Base-by-base conservation (phyloP, 306 rosid genomes). In the Cyclanthera cordifolia region DNA sequence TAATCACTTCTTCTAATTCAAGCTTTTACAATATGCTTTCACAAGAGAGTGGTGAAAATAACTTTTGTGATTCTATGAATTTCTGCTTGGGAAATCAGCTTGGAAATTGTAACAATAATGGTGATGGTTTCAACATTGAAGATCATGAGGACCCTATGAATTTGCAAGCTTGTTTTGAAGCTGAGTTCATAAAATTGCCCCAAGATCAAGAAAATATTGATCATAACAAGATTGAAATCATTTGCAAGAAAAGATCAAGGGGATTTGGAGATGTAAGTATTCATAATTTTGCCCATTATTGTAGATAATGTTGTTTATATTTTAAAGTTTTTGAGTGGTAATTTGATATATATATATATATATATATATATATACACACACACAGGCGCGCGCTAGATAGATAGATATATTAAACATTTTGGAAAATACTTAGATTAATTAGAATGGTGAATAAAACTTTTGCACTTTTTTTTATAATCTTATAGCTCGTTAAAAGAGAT, bases 231-330 rank as follows among this genome's bases (percentile, higher is more conserved):
- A 5, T 63, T 60, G 67, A 65, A 74, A 32, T 32, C 16, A 80
- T 56, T 56, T 54, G 87, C 37, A 72, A 74, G 71, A 89, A 85
- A 80, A 74, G 90, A 76, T 71, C 84, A 37, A 75, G 80, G 50
- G 71, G 60, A 39, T 60, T 79, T 51, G 73, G 45, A 20, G 79
- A 85, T 83, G 98, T 89, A 64, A 83, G 75, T 69, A 34, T 41
- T 23, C 8, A 21, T 0, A 5, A 34, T 4, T 34, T 34, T 5
- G 41, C 41, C 8, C 41, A 34, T 32, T 32, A 3, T 32, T 32
- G 2, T 32, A 32, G 3, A 32, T 32, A 4, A 28, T 28, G 3
- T 32, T 4, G 32, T 21, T 11, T 53, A 53, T 21, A 32, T 6
- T 53, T 53, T 53, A 6, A 19, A 55, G 37, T 56, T 56, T 15